phyloP scores from a whole-genome alignment of 1,139 yeast genomes.

The Tardiomyces blankii region DNA sequence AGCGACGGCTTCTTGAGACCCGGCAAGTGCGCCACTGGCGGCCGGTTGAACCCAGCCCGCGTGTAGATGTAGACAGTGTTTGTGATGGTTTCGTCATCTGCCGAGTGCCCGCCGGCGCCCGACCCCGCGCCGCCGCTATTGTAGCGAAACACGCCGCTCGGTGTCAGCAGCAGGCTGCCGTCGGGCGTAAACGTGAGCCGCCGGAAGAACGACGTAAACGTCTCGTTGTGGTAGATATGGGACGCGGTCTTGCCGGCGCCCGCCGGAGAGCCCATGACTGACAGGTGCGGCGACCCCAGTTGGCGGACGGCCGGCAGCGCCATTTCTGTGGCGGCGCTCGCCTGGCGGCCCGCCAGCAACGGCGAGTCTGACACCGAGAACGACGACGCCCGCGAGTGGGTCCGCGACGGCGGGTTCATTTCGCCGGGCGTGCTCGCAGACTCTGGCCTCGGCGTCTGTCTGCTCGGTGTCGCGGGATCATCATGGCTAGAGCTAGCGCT shows the following conservation, averaged over 20 bases:
- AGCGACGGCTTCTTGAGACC: slow-evolving; percentile 78
- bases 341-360: slow-evolving; percentile 2
- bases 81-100: slow-evolving; percentile 26
- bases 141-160: slow-evolving; percentile 46
- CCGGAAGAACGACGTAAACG: slow-evolving; percentile 81
- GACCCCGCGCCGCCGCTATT: slow-evolving; percentile 11
- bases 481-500: not conserved
- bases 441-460: not conserved
- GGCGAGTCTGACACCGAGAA: not conserved
- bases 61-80: slow-evolving; percentile 74
- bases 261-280: slow-evolving; percentile 6
- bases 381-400: slow-evolving; percentile 11
- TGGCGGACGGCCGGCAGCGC: slow-evolving; percentile 34
- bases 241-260: slow-evolving; percentile 7
- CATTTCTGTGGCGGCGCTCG: slow-evolving; percentile 16
- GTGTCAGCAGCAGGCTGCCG: slow-evolving; percentile 69
- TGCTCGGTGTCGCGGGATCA: not conserved
- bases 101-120: slow-evolving; percentile 4
- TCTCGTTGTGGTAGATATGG: slow-evolving; percentile 66
- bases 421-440: not conserved
- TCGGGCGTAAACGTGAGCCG: slow-evolving; percentile 82
- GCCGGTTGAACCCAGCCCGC: slow-evolving; percentile 51
- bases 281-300: slow-evolving; percentile 21
- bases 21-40: slow-evolving; percentile 69
- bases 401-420: slow-evolving; percentile 18